Percentiles rank a stretch among this genome's conserved stretches.
These are phyloP conservation scores for Agroathelia rolfsii DNA, from an alignment of 1,284 basidiomycete species.

Conservation along the genomic window DNA sequence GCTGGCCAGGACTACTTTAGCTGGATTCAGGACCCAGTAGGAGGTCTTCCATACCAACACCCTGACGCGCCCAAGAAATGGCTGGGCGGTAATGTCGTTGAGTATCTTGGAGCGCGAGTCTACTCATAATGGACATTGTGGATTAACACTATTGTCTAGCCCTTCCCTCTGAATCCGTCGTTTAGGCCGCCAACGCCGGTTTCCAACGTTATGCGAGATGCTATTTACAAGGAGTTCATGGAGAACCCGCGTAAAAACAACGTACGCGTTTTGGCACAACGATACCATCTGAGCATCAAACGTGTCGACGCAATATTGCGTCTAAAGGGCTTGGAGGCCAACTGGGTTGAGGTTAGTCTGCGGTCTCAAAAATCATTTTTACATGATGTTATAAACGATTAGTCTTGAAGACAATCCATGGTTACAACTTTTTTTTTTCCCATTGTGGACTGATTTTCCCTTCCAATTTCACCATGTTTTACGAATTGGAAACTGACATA, in stretches of 20 bases:
- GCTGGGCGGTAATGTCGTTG: constrained; percentile 47
- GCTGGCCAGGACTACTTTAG: no score
- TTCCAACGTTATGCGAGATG: constrained; percentile 45
- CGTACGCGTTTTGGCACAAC: constrained; percentile 49
- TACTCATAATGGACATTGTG: no score
- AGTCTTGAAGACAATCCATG: constrained; percentile 44
- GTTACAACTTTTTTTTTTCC: constrained; percentile 31
- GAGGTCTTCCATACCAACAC: no score
- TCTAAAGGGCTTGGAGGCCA: constrained; percentile 64
- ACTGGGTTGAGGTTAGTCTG: constrained; percentile 58
- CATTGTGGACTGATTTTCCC: no score
- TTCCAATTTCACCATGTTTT: no score
- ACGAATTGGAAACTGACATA: no score
- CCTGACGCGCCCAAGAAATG: constrained; percentile 41
- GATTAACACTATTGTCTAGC: constrained; percentile 37
- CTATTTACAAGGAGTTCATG: constrained; percentile 50
- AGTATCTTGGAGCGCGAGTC: no score
- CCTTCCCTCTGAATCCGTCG: constrained; percentile 74
- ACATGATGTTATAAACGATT: constrained; percentile 39
- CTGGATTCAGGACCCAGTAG: no score
- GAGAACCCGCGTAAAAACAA: constrained; percentile 43
- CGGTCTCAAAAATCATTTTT: constrained; percentile 10
- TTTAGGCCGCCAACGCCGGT: constrained; percentile 72
- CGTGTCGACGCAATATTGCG: constrained; percentile 73
- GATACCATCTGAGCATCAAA: constrained; percentile 57